A percentile compares a stretch with the other conserved stretches of the same genome.
Evolutionary conservation across 2,329 filamentous ascomycete species (phyloP).

Genomic region (Shiraia sp.): DNA sequence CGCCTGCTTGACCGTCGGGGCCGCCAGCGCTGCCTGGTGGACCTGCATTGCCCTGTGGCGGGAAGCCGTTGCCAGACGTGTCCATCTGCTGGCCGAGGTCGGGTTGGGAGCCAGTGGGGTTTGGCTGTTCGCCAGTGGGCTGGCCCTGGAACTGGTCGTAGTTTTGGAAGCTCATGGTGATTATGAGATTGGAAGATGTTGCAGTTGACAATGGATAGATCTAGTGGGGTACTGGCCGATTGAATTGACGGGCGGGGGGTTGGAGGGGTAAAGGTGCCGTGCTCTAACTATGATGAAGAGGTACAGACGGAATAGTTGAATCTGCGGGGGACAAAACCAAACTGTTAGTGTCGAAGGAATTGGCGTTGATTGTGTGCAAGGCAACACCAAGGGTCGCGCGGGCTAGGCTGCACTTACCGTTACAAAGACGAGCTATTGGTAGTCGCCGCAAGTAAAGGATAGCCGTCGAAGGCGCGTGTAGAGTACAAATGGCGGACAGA

Average conservation of each 20-base stretch:
- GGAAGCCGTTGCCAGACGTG: conserved; percentile 55
- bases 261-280: conserved; percentile 28
- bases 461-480: conserved; percentile 17
- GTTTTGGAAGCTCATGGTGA: conserved; percentile 68
- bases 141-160: conserved; percentile 67
- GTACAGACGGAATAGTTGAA: conserved; percentile 21
- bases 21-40: conserved; percentile 43
- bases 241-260: conserved; percentile 10
- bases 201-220: conserved; percentile 6
- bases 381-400: conserved; percentile 1
- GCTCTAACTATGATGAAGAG: conserved; percentile 37
- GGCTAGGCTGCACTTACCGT: conserved; percentile 35
- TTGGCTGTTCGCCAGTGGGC: conserved; percentile 55
- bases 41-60: conserved; percentile 53
- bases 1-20: conserved; percentile 44
- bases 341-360: conserved; percentile 30
- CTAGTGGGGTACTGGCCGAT: conserved; percentile 21
- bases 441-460: conserved; percentile 15
- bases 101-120: conserved; percentile 50
- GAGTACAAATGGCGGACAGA: conserved; percentile 22
- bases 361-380: conserved; percentile 16
- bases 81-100: conserved; percentile 63
- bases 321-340: conserved; percentile 24
- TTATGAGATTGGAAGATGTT: conserved; percentile 42
- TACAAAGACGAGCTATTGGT: background rate